Base-by-base conservation (phyloP, 108 stramenopile species). In the Nitzschia inconspicua region DNA sequence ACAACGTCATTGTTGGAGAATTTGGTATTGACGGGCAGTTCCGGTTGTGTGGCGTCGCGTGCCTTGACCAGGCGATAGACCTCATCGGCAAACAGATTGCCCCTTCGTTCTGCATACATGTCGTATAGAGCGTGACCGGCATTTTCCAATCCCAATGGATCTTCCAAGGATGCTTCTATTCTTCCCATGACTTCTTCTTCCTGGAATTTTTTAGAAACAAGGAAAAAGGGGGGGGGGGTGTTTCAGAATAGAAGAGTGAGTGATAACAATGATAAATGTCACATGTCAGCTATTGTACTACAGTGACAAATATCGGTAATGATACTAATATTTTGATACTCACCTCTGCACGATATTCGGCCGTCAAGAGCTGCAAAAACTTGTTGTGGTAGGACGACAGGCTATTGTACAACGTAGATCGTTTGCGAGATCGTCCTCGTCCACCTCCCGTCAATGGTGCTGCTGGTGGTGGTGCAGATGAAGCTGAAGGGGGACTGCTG, bases 61-160 rank as follows among this genome's bases (percentile, higher is more conserved):
- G 87, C 78, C 57, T 89, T 92, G 48, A 68, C 59, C 30, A 92
- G 70, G 23, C 91, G 75, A 55, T 92, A 92, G 2, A 92, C 83
- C 79, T 92, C 91, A 39, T 92, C 91, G 40, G 72, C 72, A 79
- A 87, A 92, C 1, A 92, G 52, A 66, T 89, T 89, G 7, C 91
- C 91, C 2, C 91, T 63, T 30, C 91, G 78, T 67, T 77, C 65
- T 0, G 85, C 78, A 46, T 78, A 84, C 44, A 92, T 66, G 58
- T 92, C 91, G 43, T 76, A 82, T 9, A 89, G 48, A 3, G 87
- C 85, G 57, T 85, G 77, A 3, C 91, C 91, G 14, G 79, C 63
- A 9, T 26, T 50, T 71, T 91, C 90, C 23, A 48, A 44, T 35
- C 60, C 52, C 8, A 88, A 56, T 22, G 91, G 89, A 73, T 88